Base-by-base conservation (phyloP, 805 yeast genomes). In the Lipomyces oligophaga region DNA sequence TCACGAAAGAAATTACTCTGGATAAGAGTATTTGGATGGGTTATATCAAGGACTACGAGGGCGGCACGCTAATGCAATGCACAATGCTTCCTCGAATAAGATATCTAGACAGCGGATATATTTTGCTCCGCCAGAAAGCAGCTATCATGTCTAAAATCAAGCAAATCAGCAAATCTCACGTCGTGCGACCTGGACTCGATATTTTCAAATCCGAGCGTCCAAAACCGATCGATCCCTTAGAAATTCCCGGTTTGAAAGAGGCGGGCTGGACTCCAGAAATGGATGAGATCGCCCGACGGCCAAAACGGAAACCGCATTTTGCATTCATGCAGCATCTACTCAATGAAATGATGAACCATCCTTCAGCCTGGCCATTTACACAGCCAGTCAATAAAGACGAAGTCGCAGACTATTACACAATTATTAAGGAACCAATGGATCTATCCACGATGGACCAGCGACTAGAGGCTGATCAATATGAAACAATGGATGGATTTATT, bases 231-330 rank as follows among this genome's bases (percentile, higher is more conserved):
- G 88, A 87, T 60, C 95, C 97, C 4, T 71, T 81, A 71, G 70
- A 72, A 13, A 87, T 93, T 18, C 97, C 98, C 0, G 98, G 98
- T 0, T 72, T 93, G 22, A 74, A 77, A 55, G 97, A 89, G 63
- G 85, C 94, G 3, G 98, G 98, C 0, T 93, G 98, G 98, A 85
- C 95, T 26, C 93, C 90, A 30, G 98, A 90, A 65, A 89, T 93
- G 95, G 99, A 93, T 65, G 90, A 87, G 58, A 70, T 93, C 49
- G 97, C 97, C 0, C 90, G 94, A 60, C 78, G 87, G 61, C 97
- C 98, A 1, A 87, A 88, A 64, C 73, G 96, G 45, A 86, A 94
- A 1, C 96, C 97, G 7, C 97, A 93, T 68, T 85, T 85, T 68
- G 93, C 93, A 36, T 83, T 84, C 52, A 89, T 93, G 95, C 86